Percentiles rank a stretch among this genome's conserved stretches.
phyloP scores from a whole-genome alignment of 2,329 filamentous ascomycete species.

The Pseudocercospora eumusae region DNA sequence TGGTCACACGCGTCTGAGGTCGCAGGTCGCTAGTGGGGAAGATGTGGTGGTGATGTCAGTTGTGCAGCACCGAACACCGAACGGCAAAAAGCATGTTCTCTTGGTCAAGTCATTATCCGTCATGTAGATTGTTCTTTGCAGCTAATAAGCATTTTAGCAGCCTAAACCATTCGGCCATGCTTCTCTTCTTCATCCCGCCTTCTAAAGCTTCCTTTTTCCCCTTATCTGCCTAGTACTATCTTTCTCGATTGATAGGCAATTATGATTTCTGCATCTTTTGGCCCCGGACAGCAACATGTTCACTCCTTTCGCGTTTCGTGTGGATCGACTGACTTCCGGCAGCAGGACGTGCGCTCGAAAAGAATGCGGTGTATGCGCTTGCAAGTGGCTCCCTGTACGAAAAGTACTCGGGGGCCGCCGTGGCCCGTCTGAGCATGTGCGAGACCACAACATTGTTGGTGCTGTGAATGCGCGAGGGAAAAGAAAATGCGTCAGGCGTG shows the following conservation, averaged over 20 bases:
- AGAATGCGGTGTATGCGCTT: neutral
- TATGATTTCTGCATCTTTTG: neutral
- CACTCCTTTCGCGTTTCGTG: neutral
- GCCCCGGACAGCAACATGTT: neutral
- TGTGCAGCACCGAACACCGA: neutral
- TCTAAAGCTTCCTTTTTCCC: neutral
- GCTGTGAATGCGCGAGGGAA: neutral
- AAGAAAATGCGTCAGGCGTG: neutral
- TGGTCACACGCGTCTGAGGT: slow-evolving; percentile 1
- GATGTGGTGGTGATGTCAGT: neutral
- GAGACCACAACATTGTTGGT: neutral
- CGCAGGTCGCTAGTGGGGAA: neutral
- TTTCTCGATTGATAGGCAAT: neutral
- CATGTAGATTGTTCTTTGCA: slow-evolving; percentile 3
- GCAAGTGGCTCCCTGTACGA: neutral
- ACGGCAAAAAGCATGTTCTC: slow-evolving; percentile 5
- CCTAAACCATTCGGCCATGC: neutral
- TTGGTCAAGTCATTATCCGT: neutral
- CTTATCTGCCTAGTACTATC: neutral
- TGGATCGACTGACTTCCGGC: neutral
- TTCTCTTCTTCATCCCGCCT: neutral
- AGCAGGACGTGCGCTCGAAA: neutral
- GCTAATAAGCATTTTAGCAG: slow-evolving; percentile 5
- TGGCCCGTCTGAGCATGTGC: neutral
- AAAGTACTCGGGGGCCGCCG: neutral